These are phyloP conservation scores for Nicotiana tomentosiformis DNA, from an alignment of 257 asterid genomes.

Conservation along the genomic window DNA sequence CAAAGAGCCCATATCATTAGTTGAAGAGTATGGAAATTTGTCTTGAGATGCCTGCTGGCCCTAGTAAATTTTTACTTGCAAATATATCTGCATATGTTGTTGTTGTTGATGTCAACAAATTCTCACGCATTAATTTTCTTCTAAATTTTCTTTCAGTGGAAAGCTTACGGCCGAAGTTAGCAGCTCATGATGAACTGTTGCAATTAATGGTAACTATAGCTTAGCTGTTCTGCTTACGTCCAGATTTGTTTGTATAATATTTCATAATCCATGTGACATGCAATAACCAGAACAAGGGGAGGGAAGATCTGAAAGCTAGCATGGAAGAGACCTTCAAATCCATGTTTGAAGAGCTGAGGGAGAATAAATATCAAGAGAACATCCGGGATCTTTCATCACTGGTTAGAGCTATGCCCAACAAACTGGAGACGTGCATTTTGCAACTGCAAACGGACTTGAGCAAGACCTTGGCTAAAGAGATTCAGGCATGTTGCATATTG, in stretches of 20 bases:
- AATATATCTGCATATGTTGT: not conserved
- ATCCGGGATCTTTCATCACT: conserved; percentile 33
- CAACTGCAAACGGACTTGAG: conserved; percentile 45
- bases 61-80: not conserved
- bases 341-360: conserved; percentile 48
- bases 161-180: conserved; percentile 61
- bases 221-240: conserved; percentile 11
- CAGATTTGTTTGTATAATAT: conserved; percentile 5
- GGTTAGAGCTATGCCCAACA: conserved; percentile 49
- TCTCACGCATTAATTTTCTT: conserved; percentile 8
- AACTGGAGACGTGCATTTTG: conserved; percentile 41
- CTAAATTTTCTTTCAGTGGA: conserved; percentile 47
- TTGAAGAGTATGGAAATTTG: not conserved
- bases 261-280: conserved; percentile 23
- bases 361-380: conserved; percentile 38
- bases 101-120: not conserved
- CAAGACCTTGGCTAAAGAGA: conserved; percentile 47
- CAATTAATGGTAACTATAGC: conserved; percentile 56
- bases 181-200: conserved; percentile 51
- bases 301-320: conserved; percentile 65
- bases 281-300: conserved; percentile 60
- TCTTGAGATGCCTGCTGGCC: not conserved
- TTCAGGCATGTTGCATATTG: conserved; percentile 43
- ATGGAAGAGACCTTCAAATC: conserved; percentile 46
- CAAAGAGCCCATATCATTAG: conserved; percentile 1